phyloP scores from a whole-genome alignment of 768 basidiomycete genomes.

The Phlegmacium glaucopus region DNA sequence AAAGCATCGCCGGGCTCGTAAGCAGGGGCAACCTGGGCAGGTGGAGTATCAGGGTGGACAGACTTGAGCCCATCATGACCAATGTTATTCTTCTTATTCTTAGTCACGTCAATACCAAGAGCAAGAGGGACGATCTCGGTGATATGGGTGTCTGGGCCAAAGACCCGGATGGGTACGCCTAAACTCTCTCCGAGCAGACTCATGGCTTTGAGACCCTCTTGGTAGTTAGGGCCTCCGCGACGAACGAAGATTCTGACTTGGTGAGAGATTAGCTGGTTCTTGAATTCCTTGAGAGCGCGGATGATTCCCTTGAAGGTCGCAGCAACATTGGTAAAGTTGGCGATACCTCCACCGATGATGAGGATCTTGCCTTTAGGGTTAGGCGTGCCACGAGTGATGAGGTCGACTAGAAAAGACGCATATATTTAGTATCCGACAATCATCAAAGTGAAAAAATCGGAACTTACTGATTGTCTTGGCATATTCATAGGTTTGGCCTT shows the following conservation, averaged over 20 bases:
- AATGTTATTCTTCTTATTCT: constrained; percentile 33
- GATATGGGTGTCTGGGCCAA: constrained; percentile 97
- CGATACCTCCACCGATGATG: constrained; percentile 99
- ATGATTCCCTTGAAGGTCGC: constrained; percentile 99
- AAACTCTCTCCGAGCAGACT: constrained; percentile 94
- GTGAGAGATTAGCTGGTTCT: constrained; percentile 77
- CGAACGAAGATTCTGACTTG: constrained; percentile 95
- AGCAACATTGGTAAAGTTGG: constrained; percentile 99
- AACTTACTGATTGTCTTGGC: constrained; percentile 95
- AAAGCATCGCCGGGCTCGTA: constrained; percentile 45
- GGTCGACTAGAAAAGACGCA: constrained; percentile 55
- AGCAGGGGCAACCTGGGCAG: constrained; percentile 32
- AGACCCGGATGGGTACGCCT: constrained; percentile 95
- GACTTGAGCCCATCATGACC: constrained; percentile 28
- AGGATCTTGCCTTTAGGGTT: constrained; percentile 92
- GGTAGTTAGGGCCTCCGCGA: constrained; percentile 99
- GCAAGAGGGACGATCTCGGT: constrained; percentile 98
- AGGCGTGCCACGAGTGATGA: constrained; percentile 88
- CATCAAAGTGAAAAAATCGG: no score
- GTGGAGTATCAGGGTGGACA: constrained; percentile 36
- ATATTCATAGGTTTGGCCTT: constrained; percentile 99
- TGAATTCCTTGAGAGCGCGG: constrained; percentile 91
- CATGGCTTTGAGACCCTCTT: constrained; percentile 97
- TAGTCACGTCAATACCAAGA: constrained; percentile 70
- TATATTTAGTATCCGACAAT: background rate